These are phyloP conservation scores for Xylariaceae sp. DNA, from an alignment of 2,329 filamentous ascomycete genomes.

Conservation along the genomic window DNA sequence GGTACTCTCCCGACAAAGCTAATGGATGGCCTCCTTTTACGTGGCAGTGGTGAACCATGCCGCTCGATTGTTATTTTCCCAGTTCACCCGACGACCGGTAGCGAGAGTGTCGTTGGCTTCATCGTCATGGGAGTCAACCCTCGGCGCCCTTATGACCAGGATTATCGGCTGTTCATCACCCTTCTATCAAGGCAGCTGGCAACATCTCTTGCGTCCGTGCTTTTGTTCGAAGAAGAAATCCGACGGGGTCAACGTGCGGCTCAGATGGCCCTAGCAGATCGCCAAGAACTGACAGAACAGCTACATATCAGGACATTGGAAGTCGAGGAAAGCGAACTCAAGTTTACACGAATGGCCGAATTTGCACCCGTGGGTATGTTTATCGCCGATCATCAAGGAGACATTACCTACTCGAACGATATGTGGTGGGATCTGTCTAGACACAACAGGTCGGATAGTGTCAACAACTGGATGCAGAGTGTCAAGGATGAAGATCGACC, in stretches of 20 bases:
- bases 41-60: slow-evolving; percentile 67
- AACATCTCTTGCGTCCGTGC: slow-evolving; percentile 74
- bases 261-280: slow-evolving; percentile 67
- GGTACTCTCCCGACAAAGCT: slow-evolving; percentile 60
- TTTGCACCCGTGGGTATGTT: slow-evolving; percentile 81
- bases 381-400: slow-evolving; percentile 66
- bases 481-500: slow-evolving; percentile 62
- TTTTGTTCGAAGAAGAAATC: slow-evolving; percentile 80
- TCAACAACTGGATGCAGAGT: slow-evolving; percentile 66
- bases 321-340: slow-evolving; percentile 63
- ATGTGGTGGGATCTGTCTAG: slow-evolving; percentile 70
- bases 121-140: slow-evolving; percentile 76
- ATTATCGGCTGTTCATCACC: slow-evolving; percentile 73
- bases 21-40: slow-evolving; percentile 61
- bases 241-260: slow-evolving; percentile 67
- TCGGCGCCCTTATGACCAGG: slow-evolving; percentile 70
- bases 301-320: slow-evolving; percentile 60
- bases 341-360: slow-evolving; percentile 79
- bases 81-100: slow-evolving; percentile 67
- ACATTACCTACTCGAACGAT: slow-evolving; percentile 76
- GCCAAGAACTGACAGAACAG: slow-evolving; percentile 71
- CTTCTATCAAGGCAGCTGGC: slow-evolving; percentile 69
- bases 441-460: slow-evolving; percentile 54
- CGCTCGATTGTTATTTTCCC: slow-evolving; percentile 70
- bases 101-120: slow-evolving; percentile 70